Evolutionary conservation across 345 rosid genomes (phyloP).

Genomic region (Camelina neglecta): DNA sequence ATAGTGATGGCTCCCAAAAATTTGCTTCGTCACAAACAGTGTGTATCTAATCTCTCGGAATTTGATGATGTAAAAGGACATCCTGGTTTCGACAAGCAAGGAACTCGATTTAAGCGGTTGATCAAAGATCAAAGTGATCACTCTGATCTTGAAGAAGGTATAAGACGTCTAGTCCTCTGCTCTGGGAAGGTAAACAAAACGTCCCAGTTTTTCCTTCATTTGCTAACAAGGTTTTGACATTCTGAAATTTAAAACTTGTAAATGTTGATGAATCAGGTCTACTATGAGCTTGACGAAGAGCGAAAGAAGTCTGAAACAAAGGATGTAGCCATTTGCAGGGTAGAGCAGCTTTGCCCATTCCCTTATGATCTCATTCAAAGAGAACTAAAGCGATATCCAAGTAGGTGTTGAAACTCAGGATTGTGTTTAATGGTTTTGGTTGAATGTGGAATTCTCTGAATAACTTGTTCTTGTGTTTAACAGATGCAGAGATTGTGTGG

Average conservation of each 20-base stretch:
- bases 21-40: slow-evolving; percentile 81
- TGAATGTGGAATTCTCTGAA: slow-evolving; percentile 16
- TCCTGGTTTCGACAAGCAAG: slow-evolving; percentile 92
- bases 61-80: slow-evolving; percentile 94
- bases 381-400: slow-evolving; percentile 78
- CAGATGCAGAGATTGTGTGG: slow-evolving; percentile 76
- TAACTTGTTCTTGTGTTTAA: slow-evolving; percentile 25
- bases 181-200: slow-evolving; percentile 77
- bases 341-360: slow-evolving; percentile 83
- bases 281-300: slow-evolving; percentile 77
- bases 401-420: slow-evolving; percentile 48
- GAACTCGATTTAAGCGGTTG: slow-evolving; percentile 90
- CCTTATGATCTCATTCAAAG: slow-evolving; percentile 81
- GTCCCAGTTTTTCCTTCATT: background rate
- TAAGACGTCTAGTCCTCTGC: slow-evolving; percentile 84
- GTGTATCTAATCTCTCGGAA: slow-evolving; percentile 85
- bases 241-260: background rate
- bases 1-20: slow-evolving; percentile 91
- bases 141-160: slow-evolving; percentile 75
- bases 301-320: slow-evolving; percentile 51
- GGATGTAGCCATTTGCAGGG: slow-evolving; percentile 79
- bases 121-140: slow-evolving; percentile 84
- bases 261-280: slow-evolving; percentile 42
- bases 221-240: background rate
- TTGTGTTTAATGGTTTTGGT: slow-evolving; percentile 47